Percentiles rank a stretch among this genome's conserved stretches.
Conservation (phyloP, 2,329 filamentous ascomycete genomes). For the Fusarium pseudonygamai region DNA sequence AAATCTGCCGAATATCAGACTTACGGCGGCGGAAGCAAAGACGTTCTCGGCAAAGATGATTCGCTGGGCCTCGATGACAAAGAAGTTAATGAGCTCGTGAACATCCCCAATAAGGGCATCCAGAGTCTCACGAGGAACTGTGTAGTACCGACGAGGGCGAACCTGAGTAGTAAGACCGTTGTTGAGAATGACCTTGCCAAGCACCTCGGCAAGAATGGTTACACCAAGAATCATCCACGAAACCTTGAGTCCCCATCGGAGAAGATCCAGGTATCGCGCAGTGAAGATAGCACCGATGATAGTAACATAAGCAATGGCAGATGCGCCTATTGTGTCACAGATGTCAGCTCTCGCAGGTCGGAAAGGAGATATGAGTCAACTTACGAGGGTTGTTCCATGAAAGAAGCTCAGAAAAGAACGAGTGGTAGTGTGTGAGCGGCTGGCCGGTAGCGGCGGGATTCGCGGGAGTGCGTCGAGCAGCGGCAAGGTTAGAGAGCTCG, state of each 20-base stretch:
- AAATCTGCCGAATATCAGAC: conserved; percentile 45
- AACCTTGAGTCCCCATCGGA: conserved; percentile 72
- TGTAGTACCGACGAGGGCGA: conserved; percentile 74
- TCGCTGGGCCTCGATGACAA: conserved; percentile 75
- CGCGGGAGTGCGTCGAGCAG: conserved; percentile 63
- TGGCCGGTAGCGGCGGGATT: conserved; percentile 67
- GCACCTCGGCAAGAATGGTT: conserved; percentile 68
- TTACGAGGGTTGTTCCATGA: conserved; percentile 75
- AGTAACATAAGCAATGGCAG: conserved; percentile 70
- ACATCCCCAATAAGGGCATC: conserved; percentile 70
- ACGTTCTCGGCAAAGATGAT: conserved; percentile 76
- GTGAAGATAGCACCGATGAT: conserved; percentile 69
- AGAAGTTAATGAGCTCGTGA: conserved; percentile 76
- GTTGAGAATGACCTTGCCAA: conserved; percentile 69
- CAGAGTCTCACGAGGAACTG: conserved; percentile 69
- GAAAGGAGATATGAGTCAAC: conserved; percentile 41
- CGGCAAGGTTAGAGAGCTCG: conserved; percentile 68
- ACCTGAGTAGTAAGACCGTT: conserved; percentile 72
- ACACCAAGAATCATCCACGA: conserved; percentile 70
- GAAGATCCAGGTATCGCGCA: conserved; percentile 71
- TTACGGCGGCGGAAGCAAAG: conserved; percentile 66
- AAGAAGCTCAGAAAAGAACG: conserved; percentile 74
- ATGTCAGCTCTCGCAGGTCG: conserved; percentile 24
- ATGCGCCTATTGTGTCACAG: conserved; percentile 59
- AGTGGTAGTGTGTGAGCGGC: conserved; percentile 75